These are phyloP conservation scores for Musa beccarii DNA, from an alignment of 176 grass and related monocot species.

Conservation along the genomic window DNA sequence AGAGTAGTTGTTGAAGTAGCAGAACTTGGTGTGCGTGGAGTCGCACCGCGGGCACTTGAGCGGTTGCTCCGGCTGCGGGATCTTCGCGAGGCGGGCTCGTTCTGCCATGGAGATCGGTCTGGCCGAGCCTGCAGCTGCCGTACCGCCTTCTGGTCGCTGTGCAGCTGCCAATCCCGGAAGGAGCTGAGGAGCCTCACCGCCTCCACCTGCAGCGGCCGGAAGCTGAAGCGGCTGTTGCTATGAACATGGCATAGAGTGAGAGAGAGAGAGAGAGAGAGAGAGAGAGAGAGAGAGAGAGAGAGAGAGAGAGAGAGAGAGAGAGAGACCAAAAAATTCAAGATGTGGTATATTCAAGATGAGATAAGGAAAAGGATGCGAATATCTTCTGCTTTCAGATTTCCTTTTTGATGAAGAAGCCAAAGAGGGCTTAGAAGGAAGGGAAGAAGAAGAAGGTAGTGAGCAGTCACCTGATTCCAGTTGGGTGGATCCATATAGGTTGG, in stretches of 20 bases:
- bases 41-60: conserved; percentile 93
- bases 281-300: conserved; percentile 11
- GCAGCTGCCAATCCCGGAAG: conserved; percentile 20
- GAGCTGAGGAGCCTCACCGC: conserved; percentile 32
- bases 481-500: conserved; percentile 79
- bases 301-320: conserved; percentile 11
- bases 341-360: conserved; percentile 69
- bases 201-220: conserved; percentile 20
- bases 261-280: neutral
- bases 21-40: conserved; percentile 97
- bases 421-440: neutral
- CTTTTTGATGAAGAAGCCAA: conserved; percentile 18
- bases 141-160: conserved; percentile 1
- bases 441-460: conserved; percentile 9
- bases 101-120: conserved; percentile 60
- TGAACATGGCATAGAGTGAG: conserved; percentile 22
- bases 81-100: conserved; percentile 61
- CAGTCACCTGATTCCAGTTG: conserved; percentile 83
- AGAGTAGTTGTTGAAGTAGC: conserved; percentile 99
- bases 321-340: conserved; percentile 6
- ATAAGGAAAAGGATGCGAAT: conserved; percentile 16
- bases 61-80: conserved; percentile 67
- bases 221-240: conserved; percentile 58
- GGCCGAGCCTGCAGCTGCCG: conserved; percentile 6
- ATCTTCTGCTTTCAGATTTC: conserved; percentile 21